Evolutionary conservation across 2,329 filamentous ascomycete genomes (phyloP), one percentile per base, ranked within the genome.

Genomic region (Fragosphaeria purpurea): DNA sequence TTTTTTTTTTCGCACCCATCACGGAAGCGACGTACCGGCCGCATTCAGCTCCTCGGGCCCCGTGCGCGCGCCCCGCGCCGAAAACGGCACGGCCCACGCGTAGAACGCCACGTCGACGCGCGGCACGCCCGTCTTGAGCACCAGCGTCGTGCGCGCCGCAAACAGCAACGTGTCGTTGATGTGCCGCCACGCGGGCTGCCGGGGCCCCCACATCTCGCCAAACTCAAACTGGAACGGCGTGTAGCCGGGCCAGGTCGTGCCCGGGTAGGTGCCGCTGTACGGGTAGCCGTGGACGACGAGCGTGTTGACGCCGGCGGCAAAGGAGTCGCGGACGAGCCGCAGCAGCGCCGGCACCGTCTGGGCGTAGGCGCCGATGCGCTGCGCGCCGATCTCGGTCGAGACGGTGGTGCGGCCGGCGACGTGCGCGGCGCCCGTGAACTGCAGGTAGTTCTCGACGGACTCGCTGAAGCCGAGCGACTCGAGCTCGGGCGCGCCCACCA

Each of bases 381-480:
- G 34, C 1, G 57, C 54, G 6, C 58, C 60, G 13, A 59, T 50
- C 52, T 62, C 60, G 31, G 55, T 59, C 8, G 59, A 62, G 41
- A 62, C 55, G 4, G 53, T 42, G 41, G 55, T 55, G 32, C 54
- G 52, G 2, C 52, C 53, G 8, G 48, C 52, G 4, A 62, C 42
- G 42, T 60, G 57, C 4, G 58, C 58, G 1, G 59, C 53, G 6
- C 60, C 59, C 1, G 58, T 57, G 44, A 60, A 58, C 41, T 58
- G 52, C 3, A 55, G 55, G 47, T 59, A 61, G 7, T 48, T 44
- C 31, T 57, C 56, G 35, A 59, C 55, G 34, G 44, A 54, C 42
- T 60, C 57, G 31, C 44, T 50, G 45, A 62, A 62, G n/a, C 54
- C 59, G 31, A 60, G 53, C 0, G 56, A 57, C 46, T 62, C 59